Conservation (phyloP, 2,329 filamentous ascomycete species). For the Akanthomyces dipterigenus region DNA sequence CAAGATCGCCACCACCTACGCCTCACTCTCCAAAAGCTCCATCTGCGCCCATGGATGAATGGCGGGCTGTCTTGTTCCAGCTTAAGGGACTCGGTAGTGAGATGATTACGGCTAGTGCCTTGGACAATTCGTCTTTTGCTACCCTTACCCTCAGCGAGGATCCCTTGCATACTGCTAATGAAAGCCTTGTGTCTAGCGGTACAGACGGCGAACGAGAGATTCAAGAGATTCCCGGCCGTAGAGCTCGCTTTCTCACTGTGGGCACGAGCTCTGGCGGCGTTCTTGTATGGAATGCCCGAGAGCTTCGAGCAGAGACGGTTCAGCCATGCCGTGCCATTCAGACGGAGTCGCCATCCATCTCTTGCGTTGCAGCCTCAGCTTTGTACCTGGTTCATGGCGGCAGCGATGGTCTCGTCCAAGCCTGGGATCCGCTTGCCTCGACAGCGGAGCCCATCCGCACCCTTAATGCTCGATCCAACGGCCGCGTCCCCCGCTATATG, state of each 20-base stretch:
- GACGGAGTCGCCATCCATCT: constrained; percentile 84
- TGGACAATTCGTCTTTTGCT: constrained; percentile 71
- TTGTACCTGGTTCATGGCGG: constrained; percentile 89
- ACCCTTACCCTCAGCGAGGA: constrained; percentile 70
- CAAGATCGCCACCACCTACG: constrained; percentile 19
- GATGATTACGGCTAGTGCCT: constrained; percentile 60
- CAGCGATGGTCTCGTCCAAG: constrained; percentile 89
- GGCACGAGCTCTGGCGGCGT: constrained; percentile 76
- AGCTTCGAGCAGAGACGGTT: constrained; percentile 39
- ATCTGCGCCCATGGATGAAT: constrained; percentile 23
- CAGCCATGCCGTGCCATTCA: constrained; percentile 73
- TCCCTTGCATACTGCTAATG: constrained; percentile 44
- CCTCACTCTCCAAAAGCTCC: constrained; percentile 15
- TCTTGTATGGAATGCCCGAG: constrained; percentile 78
- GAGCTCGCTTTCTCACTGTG: constrained; percentile 71
- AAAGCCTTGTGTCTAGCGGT: constrained; percentile 46
- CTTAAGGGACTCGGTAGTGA: constrained; percentile 53
- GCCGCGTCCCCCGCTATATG: constrained; percentile 70
- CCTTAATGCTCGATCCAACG: constrained; percentile 76
- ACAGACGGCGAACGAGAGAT: constrained; percentile 28
- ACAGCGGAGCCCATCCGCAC: constrained; percentile 72
- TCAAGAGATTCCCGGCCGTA: constrained; percentile 72
- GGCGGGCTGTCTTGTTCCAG: constrained; percentile 22
- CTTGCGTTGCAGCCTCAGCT: constrained; percentile 73
- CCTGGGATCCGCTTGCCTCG: constrained; percentile 92